Conservation (phyloP, 306 rosid species). For the barrel medic (Medicago truncatula) region MtrunA17r5.0-ANR NC_053049.1:41466001-41466500, state of each 20-base stretch:
- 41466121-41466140: slow-evolving; percentile 51
- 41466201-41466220: slow-evolving; percentile 70
- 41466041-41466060: slow-evolving; percentile 28
- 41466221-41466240: slow-evolving; percentile 62
- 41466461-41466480: too few species aligned
- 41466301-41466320: too few species aligned
- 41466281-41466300: neutral
- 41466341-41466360: too few species aligned
- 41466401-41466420: too few species aligned
- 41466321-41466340: too few species aligned
- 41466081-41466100: slow-evolving; percentile 26
- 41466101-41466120: slow-evolving; percentile 58
- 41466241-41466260: slow-evolving; percentile 68
- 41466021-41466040: slow-evolving; percentile 39
- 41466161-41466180: slow-evolving; percentile 48
- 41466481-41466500: too few species aligned
- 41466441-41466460: too few species aligned
- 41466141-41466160: slow-evolving; percentile 73
- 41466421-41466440: too few species aligned
- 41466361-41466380: too few species aligned
- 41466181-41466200: slow-evolving; percentile 81
- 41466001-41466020: slow-evolving; percentile 58
- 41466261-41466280: slow-evolving; percentile 69
- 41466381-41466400: too few species aligned
- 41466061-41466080: slow-evolving; percentile 22